phyloP scores from a whole-genome alignment of 2,329 filamentous ascomycete genomes.

The Periconia macrospinosa region DNA sequence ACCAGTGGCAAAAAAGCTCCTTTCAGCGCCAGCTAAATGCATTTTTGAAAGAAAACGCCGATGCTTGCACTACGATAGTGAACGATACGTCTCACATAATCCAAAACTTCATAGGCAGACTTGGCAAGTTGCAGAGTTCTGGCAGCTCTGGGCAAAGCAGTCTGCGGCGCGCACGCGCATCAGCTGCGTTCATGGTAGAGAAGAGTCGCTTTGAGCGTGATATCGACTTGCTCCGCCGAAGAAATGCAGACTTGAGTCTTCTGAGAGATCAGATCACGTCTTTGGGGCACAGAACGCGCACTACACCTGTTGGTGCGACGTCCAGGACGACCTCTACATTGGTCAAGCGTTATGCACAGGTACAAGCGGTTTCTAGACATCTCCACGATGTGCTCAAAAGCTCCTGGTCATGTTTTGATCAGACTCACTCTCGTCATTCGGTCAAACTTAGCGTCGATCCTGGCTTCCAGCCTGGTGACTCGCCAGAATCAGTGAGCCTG shows the following conservation, averaged over 20 bases:
- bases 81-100: background rate
- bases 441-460: background rate
- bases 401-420: background rate
- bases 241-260: conserved; percentile 3
- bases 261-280: background rate
- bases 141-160: background rate
- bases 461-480: background rate
- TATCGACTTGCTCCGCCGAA: conserved; percentile 1
- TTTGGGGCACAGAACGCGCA: background rate
- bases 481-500: background rate
- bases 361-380: background rate
- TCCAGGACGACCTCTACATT: background rate
- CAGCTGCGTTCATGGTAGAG: conserved; percentile 1
- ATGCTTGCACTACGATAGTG: conserved; percentile 3
- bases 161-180: conserved; percentile 1
- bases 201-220: conserved; percentile 4
- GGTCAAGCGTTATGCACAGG: background rate
- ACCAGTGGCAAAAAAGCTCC: background rate
- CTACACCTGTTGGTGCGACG: background rate
- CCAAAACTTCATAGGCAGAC: background rate
- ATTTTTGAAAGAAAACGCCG: background rate
- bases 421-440: background rate
- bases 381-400: conserved; percentile 1
- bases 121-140: background rate
- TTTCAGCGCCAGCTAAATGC: background rate